Evolutionary conservation across 768 basidiomycete genomes (phyloP).

Genomic region (Mycena albidolilacea): DNA sequence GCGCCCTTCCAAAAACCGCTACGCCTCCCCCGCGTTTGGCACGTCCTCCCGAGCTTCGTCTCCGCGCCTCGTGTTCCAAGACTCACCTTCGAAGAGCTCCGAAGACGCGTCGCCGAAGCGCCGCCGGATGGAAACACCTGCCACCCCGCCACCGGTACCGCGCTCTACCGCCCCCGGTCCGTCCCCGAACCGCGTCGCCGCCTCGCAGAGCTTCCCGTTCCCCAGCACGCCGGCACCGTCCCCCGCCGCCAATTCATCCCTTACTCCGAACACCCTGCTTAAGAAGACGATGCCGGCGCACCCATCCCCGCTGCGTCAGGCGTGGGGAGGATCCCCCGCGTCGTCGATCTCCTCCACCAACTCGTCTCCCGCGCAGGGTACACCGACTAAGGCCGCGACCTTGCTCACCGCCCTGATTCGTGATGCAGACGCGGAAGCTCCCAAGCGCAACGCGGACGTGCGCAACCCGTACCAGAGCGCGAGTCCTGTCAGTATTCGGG

Average conservation of each 20-base stretch:
- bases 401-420: slow-evolving; percentile 81
- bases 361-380: slow-evolving; percentile 52
- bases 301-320: slow-evolving; percentile 83
- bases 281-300: slow-evolving; percentile 68
- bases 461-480: slow-evolving; percentile 86
- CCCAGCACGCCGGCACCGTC: slow-evolving; percentile 51
- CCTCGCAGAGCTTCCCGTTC: slow-evolving; percentile 51
- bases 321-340: slow-evolving; percentile 70
- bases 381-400: slow-evolving; percentile 76
- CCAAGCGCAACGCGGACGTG: slow-evolving; percentile 71
- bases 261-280: slow-evolving; percentile 23
- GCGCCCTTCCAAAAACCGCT: slow-evolving; percentile 70
- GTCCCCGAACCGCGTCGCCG: slow-evolving; percentile 48
- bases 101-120: slow-evolving; percentile 35
- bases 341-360: slow-evolving; percentile 53
- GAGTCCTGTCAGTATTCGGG: slow-evolving; percentile 65
- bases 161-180: slow-evolving; percentile 53
- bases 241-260: slow-evolving; percentile 43
- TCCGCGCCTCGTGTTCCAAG: slow-evolving; percentile 54
- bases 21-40: slow-evolving; percentile 81
- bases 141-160: slow-evolving; percentile 42
- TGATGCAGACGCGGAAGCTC: slow-evolving; percentile 68
- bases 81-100: slow-evolving; percentile 42
- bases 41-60: slow-evolving; percentile 61
- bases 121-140: slow-evolving; percentile 45